These are phyloP conservation scores for Neofusicoccum cordaticola DNA, from an alignment of 2,329 filamentous ascomycete species.

Conservation along the genomic window DNA sequence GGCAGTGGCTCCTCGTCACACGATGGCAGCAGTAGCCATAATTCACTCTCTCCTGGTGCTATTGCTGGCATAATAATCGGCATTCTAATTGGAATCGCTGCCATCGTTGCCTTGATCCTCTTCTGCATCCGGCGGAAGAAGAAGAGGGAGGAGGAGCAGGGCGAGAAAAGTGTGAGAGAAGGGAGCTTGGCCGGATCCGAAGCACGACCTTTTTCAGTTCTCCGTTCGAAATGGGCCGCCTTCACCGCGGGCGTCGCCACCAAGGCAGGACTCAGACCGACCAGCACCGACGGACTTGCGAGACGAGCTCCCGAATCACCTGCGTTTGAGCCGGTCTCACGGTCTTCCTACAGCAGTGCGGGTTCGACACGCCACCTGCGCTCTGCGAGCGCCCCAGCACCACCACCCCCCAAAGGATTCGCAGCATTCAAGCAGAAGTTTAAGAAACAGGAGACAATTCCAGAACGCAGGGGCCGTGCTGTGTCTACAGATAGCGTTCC, in stretches of 20 bases:
- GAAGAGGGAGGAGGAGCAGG: not conserved
- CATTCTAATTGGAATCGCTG: not conserved
- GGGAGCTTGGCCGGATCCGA: not conserved
- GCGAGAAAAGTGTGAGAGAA: not conserved
- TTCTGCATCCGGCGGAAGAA: slow-evolving; percentile 5
- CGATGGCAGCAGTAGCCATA: not conserved
- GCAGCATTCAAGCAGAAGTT: slow-evolving; percentile 1
- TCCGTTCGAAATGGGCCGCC: not conserved
- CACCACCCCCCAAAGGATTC: not conserved
- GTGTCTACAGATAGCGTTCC: slow-evolving; percentile 6
- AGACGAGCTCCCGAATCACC: slow-evolving; percentile 1
- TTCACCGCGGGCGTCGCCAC: not conserved
- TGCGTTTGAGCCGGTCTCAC: not conserved
- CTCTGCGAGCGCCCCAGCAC: slow-evolving; percentile 4
- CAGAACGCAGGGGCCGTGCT: not conserved
- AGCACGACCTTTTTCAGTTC: not conserved
- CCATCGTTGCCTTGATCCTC: not conserved
- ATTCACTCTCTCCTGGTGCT: slow-evolving; percentile 3
- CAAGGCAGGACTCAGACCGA: not conserved
- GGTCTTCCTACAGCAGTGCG: not conserved
- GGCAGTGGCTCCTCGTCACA: not conserved
- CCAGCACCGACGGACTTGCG: not conserved
- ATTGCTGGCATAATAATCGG: slow-evolving; percentile 9
- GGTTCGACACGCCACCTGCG: slow-evolving; percentile 8
- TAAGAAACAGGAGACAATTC: not conserved